phyloP scores from a whole-genome alignment of 2,329 filamentous ascomycete species.

The Exophiala oligosperma region DNA sequence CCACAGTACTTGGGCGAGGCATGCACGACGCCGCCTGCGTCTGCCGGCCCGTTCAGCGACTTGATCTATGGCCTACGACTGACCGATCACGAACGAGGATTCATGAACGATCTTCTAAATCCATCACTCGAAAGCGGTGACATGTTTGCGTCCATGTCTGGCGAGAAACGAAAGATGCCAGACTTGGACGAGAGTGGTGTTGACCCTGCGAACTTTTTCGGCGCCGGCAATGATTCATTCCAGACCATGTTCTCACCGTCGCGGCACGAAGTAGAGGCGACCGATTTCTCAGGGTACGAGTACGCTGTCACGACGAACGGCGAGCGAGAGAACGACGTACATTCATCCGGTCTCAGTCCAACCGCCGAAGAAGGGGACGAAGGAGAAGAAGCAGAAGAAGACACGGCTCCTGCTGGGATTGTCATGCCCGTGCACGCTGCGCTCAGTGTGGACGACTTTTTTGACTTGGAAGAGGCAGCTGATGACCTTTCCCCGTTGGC shows the following conservation, averaged over 20 bases:
- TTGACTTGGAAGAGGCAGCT: constrained; percentile 19
- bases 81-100: constrained; percentile 22
- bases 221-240: neutral
- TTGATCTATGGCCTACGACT: constrained; percentile 20
- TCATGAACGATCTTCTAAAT: constrained; percentile 22
- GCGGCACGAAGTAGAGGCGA: neutral
- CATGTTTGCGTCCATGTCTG: neutral
- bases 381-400: constrained; percentile 1
- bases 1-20: constrained; percentile 7
- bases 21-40: constrained; percentile 17
- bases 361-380: constrained; percentile 5
- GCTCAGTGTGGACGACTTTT: constrained; percentile 23
- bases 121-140: neutral
- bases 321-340: constrained; percentile 11
- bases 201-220: constrained; percentile 4
- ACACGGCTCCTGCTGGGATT: constrained; percentile 11
- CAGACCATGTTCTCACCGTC: constrained; percentile 7
- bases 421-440: constrained; percentile 15
- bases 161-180: neutral
- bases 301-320: neutral
- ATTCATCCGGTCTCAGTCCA: constrained; percentile 22
- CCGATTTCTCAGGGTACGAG: neutral
- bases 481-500: neutral
- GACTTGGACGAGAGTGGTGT: neutral
- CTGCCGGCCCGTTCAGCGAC: constrained; percentile 15